Base-by-base conservation (phyloP, 495 filamentous ascomycete genomes). In the Neurospora sp. region DNA sequence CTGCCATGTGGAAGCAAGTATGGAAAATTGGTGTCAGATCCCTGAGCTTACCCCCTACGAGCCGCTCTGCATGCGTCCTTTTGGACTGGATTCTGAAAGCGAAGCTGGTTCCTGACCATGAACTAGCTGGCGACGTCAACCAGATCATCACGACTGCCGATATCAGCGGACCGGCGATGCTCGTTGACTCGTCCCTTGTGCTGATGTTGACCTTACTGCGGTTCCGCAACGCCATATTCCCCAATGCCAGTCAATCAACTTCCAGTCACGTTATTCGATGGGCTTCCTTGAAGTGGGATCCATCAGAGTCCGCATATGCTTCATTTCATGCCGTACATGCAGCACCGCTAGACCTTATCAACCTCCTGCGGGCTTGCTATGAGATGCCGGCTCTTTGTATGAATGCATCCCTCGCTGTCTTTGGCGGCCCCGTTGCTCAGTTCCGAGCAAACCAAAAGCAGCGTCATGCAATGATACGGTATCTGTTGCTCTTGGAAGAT, bases 21-120 rank as follows among this genome's bases (percentile, higher is more conserved):
- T 96, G 94, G 91, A 90, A 94, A 71, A 81, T 93, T 10, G 87
- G 91, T 39, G 87, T 87, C 53, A 88, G 94, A 39, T 88, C 88
- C 72, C 84, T 96, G 38, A 91, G 90, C 48, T 90, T 92, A 39
- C 85, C 89, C 53, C 78, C 83, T 3, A 92, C 88, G 12, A 96
- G 91, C 68, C 90, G 96, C 72, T 89, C 92, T 71, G 93, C 96
- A 48, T 95, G 93, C 75, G 87, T 93, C 76, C 82, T 97, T 9
- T 86, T 97, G 79, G 80, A 89, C 69, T 82, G 87, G 31, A 85
- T 97, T 53, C 76, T 97, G 5, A 84, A 89, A 59, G 82, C 81
- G 42, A 84, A 89, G 6, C 81, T 94, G 16, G 79, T 96, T 42
- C 82, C 89, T 9, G 89, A 91, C 73, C 85, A 89, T 40, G 81